phyloP scores from a whole-genome alignment of 2,329 filamentous ascomycete species.

The Xenosphaeropsis pyriputrescens region DNA sequence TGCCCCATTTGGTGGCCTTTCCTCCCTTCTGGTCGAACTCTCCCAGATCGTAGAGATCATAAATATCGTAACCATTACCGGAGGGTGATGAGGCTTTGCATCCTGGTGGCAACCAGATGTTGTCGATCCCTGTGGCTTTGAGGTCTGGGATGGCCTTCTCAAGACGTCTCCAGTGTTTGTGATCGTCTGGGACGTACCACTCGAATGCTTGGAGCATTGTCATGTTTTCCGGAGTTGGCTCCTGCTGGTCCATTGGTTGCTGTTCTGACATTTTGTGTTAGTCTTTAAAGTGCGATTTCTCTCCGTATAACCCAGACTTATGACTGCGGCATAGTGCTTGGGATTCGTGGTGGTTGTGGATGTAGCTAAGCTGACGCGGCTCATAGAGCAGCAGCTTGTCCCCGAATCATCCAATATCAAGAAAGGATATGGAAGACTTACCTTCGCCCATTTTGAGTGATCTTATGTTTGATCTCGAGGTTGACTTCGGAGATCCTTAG shows the following conservation, averaged over 20 bases:
- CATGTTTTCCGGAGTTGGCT: constrained; percentile 20
- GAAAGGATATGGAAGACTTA: neutral
- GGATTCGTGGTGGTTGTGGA: neutral
- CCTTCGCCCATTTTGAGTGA: constrained; percentile 1
- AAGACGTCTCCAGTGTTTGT: constrained; percentile 42
- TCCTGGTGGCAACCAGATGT: constrained; percentile 51
- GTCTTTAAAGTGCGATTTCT: no score
- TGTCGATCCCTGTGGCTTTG: constrained; percentile 39
- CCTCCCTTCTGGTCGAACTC: constrained; percentile 55
- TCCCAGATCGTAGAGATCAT: constrained; percentile 52
- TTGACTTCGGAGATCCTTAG: no score
- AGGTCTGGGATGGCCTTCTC: constrained; percentile 31
- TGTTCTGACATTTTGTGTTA: no score
- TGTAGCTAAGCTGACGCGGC: no score
- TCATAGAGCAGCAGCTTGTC: no score
- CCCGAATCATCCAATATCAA: no score
- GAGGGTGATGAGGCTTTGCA: constrained; percentile 44
- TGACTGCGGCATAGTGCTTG: no score
- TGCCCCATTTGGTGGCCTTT: constrained; percentile 49
- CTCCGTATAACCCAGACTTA: no score
- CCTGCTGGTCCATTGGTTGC: neutral
- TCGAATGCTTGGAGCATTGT: constrained; percentile 54
- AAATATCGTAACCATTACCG: constrained; percentile 51
- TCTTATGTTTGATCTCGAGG: neutral
- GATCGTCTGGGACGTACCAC: constrained; percentile 47